Evolutionary conservation across 2,329 filamentous ascomycete genomes (phyloP), one percentile per base, ranked within the genome.

Genomic region (Pyricularia pennisetigena): DNA sequence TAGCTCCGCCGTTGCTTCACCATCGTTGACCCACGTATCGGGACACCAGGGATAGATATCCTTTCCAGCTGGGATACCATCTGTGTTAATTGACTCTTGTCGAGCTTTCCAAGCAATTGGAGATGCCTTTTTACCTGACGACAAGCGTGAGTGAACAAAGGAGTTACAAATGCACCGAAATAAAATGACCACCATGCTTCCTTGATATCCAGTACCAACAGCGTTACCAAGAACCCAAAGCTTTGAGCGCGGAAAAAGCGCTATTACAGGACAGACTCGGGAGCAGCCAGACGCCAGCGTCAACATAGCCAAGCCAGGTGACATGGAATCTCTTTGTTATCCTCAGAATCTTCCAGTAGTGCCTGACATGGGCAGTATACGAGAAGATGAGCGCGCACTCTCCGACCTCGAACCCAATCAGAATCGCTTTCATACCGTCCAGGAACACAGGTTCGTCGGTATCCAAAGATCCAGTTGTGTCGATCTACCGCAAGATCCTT

Each of bases 331-430:
- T 12, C 76, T 78, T 12, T 88, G 85, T 85, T 85, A 83, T 71
- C 74, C 82, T 9, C 78, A 82, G 59, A 83, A 84, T 57, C 81
- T 84, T 9, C 80, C 84, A 12, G 77, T 85, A 35, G 82, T 81
- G 3, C 78, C 83, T 0, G 81, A 9, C 30, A 32, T 9, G 30
- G 30, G 9, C 20, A 12, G 20, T 80, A 2, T 84, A 82, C 69
- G 82, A 83, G 6, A 79, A 83, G 1, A 86, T 84, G 72, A 77
- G 79, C 7, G 78, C 80, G 24, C 78, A 81, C 59, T 75, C 77
- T 1, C 74, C 80, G 14, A 72, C 75, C 24, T 69, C 79, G 2
- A 32, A 32, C 30, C 30, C 30, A 32, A 4, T 32, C 30, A 32
- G 30, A 32, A 32, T 32, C 30, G 9, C 30, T 32, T 32, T 32